Conservation (phyloP, 768 basidiomycete genomes). For the Asterophora parasitica region DNA sequence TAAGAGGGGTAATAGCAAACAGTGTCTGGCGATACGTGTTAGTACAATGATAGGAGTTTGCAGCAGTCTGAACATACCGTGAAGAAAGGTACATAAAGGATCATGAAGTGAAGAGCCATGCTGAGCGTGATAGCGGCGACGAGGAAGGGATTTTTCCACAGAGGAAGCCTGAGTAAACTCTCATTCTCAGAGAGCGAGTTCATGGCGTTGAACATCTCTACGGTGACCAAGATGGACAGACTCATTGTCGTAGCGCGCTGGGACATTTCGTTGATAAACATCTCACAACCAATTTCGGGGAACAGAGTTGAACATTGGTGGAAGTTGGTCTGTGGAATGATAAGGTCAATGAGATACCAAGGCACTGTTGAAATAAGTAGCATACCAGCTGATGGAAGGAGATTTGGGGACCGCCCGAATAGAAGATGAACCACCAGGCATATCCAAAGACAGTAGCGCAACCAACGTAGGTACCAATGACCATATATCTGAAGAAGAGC, state of each 20-base stretch:
- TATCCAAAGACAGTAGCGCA: slow-evolving; percentile 95
- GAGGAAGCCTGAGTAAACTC: slow-evolving; percentile 77
- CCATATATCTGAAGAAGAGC: slow-evolving; percentile 95
- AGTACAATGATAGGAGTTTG: not conserved
- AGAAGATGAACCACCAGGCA: slow-evolving; percentile 98
- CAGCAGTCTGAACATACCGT: slow-evolving; percentile 49
- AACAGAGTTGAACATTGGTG: slow-evolving; percentile 82
- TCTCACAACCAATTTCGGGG: slow-evolving; percentile 90
- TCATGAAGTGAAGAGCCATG: slow-evolving; percentile 91
- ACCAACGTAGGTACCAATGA: slow-evolving; percentile 92
- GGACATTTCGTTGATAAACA: slow-evolving; percentile 89
- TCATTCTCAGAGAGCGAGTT: slow-evolving; percentile 98
- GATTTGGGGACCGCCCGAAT: slow-evolving; percentile 87
- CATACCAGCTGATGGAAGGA: slow-evolving; percentile 88
- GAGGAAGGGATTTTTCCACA: slow-evolving; percentile 95
- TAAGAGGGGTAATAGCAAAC: slow-evolving; percentile 91
- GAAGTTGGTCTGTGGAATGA: slow-evolving; percentile 75
- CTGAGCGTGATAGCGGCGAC: slow-evolving; percentile 85
- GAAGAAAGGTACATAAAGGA: slow-evolving; percentile 97
- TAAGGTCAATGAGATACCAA: not conserved
- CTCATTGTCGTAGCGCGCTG: slow-evolving; percentile 93
- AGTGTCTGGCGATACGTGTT: slow-evolving; percentile 45
- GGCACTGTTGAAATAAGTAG: slow-evolving; percentile 15
- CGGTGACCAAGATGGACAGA: slow-evolving; percentile 90
- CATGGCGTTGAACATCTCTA: slow-evolving; percentile 98